Evolutionary conservation across 108 stramenopile genomes (phyloP).

Genomic region (Nitzschia inconspicua): DNA sequence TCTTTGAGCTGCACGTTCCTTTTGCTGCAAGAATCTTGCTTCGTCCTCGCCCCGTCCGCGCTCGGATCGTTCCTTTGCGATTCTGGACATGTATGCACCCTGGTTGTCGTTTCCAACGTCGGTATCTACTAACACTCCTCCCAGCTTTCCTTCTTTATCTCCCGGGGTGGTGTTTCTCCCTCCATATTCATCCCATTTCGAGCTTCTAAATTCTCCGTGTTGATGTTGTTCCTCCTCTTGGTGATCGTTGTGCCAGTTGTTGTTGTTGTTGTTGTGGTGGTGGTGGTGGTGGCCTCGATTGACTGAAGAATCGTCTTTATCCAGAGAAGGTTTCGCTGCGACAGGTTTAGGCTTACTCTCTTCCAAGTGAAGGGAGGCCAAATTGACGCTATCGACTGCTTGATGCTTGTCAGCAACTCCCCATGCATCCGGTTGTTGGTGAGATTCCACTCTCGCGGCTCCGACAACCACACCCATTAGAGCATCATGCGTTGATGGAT

Average conservation of each 20-base stretch:
- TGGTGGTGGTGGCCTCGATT: not conserved
- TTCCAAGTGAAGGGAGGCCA: not conserved
- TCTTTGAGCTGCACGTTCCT: conserved; percentile 44
- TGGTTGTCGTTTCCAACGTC: conserved; percentile 32
- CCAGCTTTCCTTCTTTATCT: conserved; percentile 1
- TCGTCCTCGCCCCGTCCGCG: conserved; percentile 50
- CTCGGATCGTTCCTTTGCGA: conserved; percentile 68
- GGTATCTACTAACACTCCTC: not conserved
- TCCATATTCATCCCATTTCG: conserved; percentile 53
- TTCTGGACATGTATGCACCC: conserved; percentile 40
- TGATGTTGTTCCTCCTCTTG: not conserved
- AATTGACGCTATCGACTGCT: not conserved
- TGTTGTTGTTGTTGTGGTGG: not conserved
- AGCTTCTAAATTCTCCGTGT: conserved; percentile 7
- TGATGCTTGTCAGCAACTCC: conserved; percentile 33
- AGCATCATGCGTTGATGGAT: conserved; percentile 45
- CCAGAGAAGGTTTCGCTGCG: too few relatives aligned
- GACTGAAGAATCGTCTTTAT: too few relatives aligned
- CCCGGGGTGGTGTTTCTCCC: conserved; percentile 25
- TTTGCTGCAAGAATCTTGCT: conserved; percentile 40
- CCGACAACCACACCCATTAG: conserved; percentile 42
- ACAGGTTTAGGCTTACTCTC: too few relatives aligned
- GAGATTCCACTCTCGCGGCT: conserved; percentile 24
- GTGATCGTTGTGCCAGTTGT: not conserved
- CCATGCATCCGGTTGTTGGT: conserved; percentile 51